phyloP scores from a whole-genome alignment of 108 stramenopile species.

The Hondaea fermentalgiana region DNA sequence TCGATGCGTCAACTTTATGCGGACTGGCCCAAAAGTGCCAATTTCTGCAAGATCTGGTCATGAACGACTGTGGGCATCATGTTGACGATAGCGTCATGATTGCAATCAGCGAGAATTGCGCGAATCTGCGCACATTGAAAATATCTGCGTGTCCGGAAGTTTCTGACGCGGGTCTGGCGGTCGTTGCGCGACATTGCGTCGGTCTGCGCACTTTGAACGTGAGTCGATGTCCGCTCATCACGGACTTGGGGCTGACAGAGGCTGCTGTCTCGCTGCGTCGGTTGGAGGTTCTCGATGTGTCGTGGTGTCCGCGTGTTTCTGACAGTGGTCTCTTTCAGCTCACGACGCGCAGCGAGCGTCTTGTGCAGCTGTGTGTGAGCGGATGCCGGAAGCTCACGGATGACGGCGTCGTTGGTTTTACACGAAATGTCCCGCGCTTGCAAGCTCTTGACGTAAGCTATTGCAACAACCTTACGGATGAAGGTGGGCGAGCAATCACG shows the following conservation, averaged over 20 bases:
- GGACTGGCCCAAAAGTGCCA: neutral
- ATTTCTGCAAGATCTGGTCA: neutral
- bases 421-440: slow-evolving; percentile 1
- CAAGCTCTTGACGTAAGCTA: slow-evolving; percentile 21
- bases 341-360: neutral
- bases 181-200: neutral
- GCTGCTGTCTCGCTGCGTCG: neutral
- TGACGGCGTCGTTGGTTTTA: slow-evolving; percentile 22
- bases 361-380: neutral
- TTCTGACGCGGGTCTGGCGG: neutral
- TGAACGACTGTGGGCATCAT: neutral
- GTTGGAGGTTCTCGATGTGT: neutral
- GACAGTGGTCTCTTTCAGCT: slow-evolving; percentile 18
- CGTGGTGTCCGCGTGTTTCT: neutral
- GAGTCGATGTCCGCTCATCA: slow-evolving; percentile 17
- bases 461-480: slow-evolving; percentile 19
- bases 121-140: neutral
- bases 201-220: neutral
- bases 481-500: slow-evolving; percentile 15
- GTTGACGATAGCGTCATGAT: neutral
- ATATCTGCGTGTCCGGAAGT: neutral
- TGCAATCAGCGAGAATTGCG: neutral
- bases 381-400: slow-evolving; percentile 18
- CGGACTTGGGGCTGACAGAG: slow-evolving; percentile 12
- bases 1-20: neutral